phyloP scores from a whole-genome alignment of 1,284 basidiomycete species.

The Leccinum olivaceoglutinosum region DNA sequence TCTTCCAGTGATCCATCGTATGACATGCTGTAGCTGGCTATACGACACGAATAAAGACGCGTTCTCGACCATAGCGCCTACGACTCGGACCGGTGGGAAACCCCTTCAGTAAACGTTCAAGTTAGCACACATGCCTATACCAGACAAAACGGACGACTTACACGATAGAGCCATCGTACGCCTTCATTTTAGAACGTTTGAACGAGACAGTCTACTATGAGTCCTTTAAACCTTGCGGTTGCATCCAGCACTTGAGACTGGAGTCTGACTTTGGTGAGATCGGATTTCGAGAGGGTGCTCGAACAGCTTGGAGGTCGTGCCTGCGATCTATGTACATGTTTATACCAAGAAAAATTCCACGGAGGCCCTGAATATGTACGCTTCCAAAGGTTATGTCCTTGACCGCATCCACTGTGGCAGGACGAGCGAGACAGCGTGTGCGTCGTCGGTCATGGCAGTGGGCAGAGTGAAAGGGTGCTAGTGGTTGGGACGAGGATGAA shows the following conservation, averaged over 20 bases:
- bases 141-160: slow-evolving; percentile 34
- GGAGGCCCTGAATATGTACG: slow-evolving; percentile 28
- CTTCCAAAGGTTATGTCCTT: slow-evolving; percentile 50
- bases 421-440: slow-evolving; percentile 19
- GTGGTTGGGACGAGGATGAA: slow-evolving; percentile 1
- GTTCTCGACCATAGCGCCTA: slow-evolving; percentile 92
- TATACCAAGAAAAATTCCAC: background rate
- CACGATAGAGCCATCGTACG: slow-evolving; percentile 79
- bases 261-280: slow-evolving; percentile 78
- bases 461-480: background rate
- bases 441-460: slow-evolving; percentile 20
- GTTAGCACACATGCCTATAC: background rate
- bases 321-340: slow-evolving; percentile 49
- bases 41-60: slow-evolving; percentile 88
- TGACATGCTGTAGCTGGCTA: slow-evolving; percentile 72
- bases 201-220: slow-evolving; percentile 71
- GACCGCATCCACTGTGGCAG: slow-evolving; percentile 23
- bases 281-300: slow-evolving; percentile 58
- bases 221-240: slow-evolving; percentile 72
- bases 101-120: slow-evolving; percentile 50
- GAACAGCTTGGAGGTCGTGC: slow-evolving; percentile 69
- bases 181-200: slow-evolving; percentile 83
- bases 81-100: slow-evolving; percentile 77
- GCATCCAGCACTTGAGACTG: slow-evolving; percentile 81
- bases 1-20: slow-evolving; percentile 37